These are phyloP conservation scores for Saccharomycopsis lassenensis DNA, from an alignment of 805 yeast species.

Conservation along the genomic window DNA sequence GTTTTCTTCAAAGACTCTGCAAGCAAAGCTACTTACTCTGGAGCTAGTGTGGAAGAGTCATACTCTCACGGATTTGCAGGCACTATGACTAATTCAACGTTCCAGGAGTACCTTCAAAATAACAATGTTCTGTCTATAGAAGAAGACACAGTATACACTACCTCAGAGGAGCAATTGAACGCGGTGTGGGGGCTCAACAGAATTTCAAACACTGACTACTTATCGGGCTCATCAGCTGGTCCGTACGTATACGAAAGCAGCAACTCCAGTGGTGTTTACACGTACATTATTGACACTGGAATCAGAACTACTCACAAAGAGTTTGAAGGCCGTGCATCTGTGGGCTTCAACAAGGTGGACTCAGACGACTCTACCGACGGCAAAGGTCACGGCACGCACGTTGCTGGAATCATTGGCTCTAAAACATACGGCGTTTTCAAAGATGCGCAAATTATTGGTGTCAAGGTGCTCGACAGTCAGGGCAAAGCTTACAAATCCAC, in stretches of 20 bases:
- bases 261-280: constrained; percentile 75
- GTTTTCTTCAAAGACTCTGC: too few species aligned
- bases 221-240: constrained; percentile 47
- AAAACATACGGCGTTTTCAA: constrained; percentile 75
- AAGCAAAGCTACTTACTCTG: too few species aligned
- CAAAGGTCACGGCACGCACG: constrained; percentile 92
- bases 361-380: constrained; percentile 67
- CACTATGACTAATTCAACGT: too few species aligned
- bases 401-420: constrained; percentile 81
- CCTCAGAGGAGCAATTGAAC: too few species aligned
- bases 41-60: too few species aligned
- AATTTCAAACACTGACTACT: constrained; percentile 65
- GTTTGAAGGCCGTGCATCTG: constrained; percentile 70
- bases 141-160: too few species aligned
- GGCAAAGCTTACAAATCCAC: constrained; percentile 80
- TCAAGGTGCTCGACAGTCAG: constrained; percentile 69
- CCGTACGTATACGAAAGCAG: constrained; percentile 60
- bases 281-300: constrained; percentile 88
- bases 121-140: too few species aligned
- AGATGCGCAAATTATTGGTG: constrained; percentile 67
- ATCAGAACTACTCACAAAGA: constrained; percentile 63
- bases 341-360: constrained; percentile 75
- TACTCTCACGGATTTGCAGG: too few species aligned
- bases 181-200: constrained; percentile 94
- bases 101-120: too few species aligned